Evolutionary conservation across 305 asterid genomes (phyloP).

Genomic region (Fraxinus sp.): DNA sequence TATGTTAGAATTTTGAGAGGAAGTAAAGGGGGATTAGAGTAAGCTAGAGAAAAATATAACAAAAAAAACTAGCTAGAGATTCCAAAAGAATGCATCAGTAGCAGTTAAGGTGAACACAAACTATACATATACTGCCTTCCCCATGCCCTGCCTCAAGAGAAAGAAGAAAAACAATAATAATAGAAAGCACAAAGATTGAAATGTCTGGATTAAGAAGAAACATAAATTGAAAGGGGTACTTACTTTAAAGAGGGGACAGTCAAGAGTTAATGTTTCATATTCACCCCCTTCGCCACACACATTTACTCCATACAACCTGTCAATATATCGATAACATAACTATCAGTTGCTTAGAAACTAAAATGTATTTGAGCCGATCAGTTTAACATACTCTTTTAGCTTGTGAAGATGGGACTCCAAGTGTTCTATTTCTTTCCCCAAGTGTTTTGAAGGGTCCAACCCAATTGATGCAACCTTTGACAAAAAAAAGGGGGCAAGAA

Average conservation of each 20-base stretch:
- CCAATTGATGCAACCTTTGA: slow-evolving; percentile 91
- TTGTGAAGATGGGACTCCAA: slow-evolving; percentile 78
- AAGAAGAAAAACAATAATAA: not conserved
- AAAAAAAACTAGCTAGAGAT: not conserved
- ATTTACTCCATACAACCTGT: slow-evolving; percentile 90
- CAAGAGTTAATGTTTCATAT: slow-evolving; percentile 92
- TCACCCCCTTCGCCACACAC: slow-evolving; percentile 99
- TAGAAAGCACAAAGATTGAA: not conserved
- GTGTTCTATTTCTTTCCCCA: slow-evolving; percentile 73
- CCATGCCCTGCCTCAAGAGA: not conserved
- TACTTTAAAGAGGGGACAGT: slow-evolving; percentile 91
- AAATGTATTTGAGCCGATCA: slow-evolving; percentile 13
- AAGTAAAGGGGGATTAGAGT: slow-evolving; percentile 13
- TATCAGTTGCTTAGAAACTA: slow-evolving; percentile 7
- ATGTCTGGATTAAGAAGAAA: slow-evolving; percentile 4
- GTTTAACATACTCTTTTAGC: slow-evolving; percentile 72
- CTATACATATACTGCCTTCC: slow-evolving; percentile 9
- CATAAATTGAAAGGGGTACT: slow-evolving; percentile 27
- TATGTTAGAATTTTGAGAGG: slow-evolving; percentile 26
- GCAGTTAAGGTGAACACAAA: slow-evolving; percentile 7
- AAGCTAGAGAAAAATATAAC: slow-evolving; percentile 14
- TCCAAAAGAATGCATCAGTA: slow-evolving; percentile 12
- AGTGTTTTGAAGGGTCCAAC: slow-evolving; percentile 80
- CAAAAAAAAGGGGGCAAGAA: not conserved
- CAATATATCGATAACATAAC: slow-evolving; percentile 24